A percentile compares a stretch with the other conserved stretches of the same genome.
Evolutionary conservation across 2,329 filamentous ascomycete species (phyloP).

Genomic region (Chrysosphaeria jannelii): DNA sequence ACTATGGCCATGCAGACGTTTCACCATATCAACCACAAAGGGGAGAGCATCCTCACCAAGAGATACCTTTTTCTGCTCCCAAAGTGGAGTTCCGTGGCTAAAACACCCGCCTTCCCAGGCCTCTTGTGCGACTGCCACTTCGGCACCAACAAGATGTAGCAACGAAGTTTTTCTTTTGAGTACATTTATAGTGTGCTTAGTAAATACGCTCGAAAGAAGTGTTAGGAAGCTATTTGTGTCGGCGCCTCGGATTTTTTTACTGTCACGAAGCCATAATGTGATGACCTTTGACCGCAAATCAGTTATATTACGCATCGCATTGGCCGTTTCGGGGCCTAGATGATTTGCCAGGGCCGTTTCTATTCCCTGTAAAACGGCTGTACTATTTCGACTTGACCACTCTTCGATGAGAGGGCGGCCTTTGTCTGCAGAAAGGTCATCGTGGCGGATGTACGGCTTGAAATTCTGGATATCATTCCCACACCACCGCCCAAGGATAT

Average conservation of each 20-base stretch:
- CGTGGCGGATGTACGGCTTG: constrained; percentile 62
- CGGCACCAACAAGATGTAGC: constrained; percentile 31
- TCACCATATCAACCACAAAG: constrained; percentile 39
- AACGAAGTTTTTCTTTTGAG: constrained; percentile 31
- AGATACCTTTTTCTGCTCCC: too few species aligned
- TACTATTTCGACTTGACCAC: constrained; percentile 32
- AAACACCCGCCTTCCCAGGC: constrained; percentile 29
- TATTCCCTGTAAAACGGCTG: constrained; percentile 29
- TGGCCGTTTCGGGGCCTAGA: constrained; percentile 6
- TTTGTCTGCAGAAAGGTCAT: constrained; percentile 33
- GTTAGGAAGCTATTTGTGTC: constrained; percentile 38
- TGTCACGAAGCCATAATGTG: constrained; percentile 44
- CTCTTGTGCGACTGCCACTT: constrained; percentile 29
- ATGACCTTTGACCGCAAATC: constrained; percentile 38
- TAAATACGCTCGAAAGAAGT: constrained; percentile 35
- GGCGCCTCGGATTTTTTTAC: constrained; percentile 31
- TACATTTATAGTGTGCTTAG: constrained; percentile 31
- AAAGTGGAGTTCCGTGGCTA: constrained; percentile 15
- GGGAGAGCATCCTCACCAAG: constrained; percentile 20
- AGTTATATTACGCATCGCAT: constrained; percentile 37
- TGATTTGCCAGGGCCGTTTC: constrained; percentile 21
- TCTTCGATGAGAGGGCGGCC: constrained; percentile 26
- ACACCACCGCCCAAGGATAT: constrained; percentile 54
- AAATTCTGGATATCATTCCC: constrained; percentile 59
- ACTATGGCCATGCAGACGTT: constrained; percentile 42